Evolutionary conservation across 1,284 basidiomycete genomes (phyloP), one percentile per base, ranked within the genome.

Genomic region (Tylopilus orsonianus): DNA sequence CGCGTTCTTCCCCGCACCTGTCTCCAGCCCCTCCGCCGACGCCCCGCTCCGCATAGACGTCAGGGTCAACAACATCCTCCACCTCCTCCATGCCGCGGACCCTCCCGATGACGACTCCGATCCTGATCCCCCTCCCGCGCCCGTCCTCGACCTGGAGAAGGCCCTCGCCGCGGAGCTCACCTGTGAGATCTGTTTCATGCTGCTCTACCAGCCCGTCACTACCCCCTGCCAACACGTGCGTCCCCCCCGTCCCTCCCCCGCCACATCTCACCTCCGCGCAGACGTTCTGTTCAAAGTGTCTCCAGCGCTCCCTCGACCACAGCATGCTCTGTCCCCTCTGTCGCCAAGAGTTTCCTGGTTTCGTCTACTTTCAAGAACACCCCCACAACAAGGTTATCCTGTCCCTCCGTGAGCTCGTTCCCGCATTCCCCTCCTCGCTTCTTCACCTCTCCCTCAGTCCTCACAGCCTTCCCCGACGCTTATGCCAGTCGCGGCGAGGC

Each of bases 171-270:
- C 78, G 9, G 87, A 93, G 58, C 74, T 96, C 44, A 87, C 85
- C 24, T 97, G 94, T 67, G 90, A 95, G 67, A 92, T 97, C 27
- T 97, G 95, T 70, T 89, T 91, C 61, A 78, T 81, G 64, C 71
- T 96, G 32, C 75, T 95, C 50, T 85, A 86, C 71, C 81, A 92
- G 54, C 94, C 94, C 2, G 75, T 95, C 48, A 97, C 95, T 8
- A 92, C 93, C 2, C 90, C 90, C 4, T 97, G 95, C 66, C 93
- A 96, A 65, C 94, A 97, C 71, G 90, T 90, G 64, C 66, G 88
- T 75, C 44, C 44, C 40, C 48, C 42, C 36, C 37, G 41, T 38
- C 54, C 22, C 27, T 24, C 40, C 19, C 34, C 48, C 33, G 13
- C 24, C 39, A 14, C 29, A 40, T 52, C 58, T 62, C 50, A 51